Conservation (phyloP, 2,329 filamentous ascomycete species). For the Eutypa lata region DNA sequence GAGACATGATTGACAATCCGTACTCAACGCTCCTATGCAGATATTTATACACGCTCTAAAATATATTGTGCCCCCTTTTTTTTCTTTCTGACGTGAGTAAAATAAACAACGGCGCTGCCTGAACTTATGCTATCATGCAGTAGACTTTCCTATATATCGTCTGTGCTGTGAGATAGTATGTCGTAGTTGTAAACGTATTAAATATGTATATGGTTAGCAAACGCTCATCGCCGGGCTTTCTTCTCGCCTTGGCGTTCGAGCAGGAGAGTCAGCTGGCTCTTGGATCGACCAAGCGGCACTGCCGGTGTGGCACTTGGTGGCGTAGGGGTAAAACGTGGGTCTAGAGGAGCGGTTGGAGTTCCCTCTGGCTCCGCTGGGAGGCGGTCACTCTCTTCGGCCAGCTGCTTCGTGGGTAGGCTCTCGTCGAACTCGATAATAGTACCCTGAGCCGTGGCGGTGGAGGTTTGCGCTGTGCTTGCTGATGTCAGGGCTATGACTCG, state of each 20-base stretch:
- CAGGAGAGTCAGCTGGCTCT: slow-evolving; percentile 57
- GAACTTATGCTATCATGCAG: neutral
- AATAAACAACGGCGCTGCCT: too few relatives aligned
- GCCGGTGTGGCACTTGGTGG: slow-evolving; percentile 42
- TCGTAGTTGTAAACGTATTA: slow-evolving; percentile 4
- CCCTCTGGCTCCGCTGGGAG: slow-evolving; percentile 11
- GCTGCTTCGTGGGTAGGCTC: slow-evolving; percentile 25
- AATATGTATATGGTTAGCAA: neutral
- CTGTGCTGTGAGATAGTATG: neutral
- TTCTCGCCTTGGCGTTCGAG: slow-evolving; percentile 42
- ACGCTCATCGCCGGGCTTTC: slow-evolving; percentile 22
- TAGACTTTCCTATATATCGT: neutral
- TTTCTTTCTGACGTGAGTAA: too few relatives aligned
- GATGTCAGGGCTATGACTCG: slow-evolving; percentile 26
- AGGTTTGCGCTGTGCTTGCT: slow-evolving; percentile 35
- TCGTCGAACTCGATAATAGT: slow-evolving; percentile 41
- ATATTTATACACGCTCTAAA: neutral
- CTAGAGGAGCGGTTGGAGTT: slow-evolving; percentile 20
- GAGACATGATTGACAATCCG: too few relatives aligned
- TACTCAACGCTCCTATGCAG: neutral
- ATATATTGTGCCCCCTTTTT: too few relatives aligned
- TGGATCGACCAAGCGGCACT: slow-evolving; percentile 54
- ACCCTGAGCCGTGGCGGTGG: slow-evolving; percentile 39
- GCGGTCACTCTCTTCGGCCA: slow-evolving; percentile 11
- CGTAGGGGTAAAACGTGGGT: slow-evolving; percentile 44